These are phyloP conservation scores for Dictyophora rubrovolvata DNA, from an alignment of 768 basidiomycete species.

Conservation along the genomic window DNA sequence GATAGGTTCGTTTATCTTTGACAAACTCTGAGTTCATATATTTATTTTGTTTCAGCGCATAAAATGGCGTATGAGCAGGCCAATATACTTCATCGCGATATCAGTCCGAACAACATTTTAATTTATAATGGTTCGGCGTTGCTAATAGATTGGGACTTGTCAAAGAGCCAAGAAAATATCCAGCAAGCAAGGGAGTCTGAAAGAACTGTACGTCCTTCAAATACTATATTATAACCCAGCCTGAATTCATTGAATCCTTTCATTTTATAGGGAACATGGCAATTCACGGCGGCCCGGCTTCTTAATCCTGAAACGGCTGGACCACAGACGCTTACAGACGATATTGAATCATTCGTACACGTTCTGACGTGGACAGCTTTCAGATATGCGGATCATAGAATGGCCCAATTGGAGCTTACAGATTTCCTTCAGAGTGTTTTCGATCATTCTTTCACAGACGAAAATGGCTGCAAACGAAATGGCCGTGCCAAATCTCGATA, in stretches of 20 bases:
- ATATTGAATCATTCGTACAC: constrained; percentile 7
- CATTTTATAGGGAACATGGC: constrained; percentile 1
- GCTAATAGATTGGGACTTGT: neutral
- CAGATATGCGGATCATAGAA: neutral
- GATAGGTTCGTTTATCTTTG: neutral
- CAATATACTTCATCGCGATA: constrained; percentile 12
- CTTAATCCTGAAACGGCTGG: neutral
- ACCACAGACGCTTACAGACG: neutral
- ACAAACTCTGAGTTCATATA: neutral
- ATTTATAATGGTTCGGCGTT: neutral
- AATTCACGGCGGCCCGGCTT: neutral
- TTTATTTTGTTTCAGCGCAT: constrained; percentile 1
- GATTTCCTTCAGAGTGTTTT: neutral
- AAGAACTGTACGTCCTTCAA: neutral
- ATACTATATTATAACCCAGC: neutral
- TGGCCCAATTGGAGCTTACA: neutral
- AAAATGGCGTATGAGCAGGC: constrained; percentile 6
- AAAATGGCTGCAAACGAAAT: neutral
- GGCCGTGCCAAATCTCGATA: neutral
- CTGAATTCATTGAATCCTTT: neutral
- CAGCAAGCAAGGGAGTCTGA: neutral
- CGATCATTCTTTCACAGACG: neutral
- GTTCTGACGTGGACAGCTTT: neutral
- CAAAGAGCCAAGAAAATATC: neutral
- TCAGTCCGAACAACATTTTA: constrained; percentile 14